Percentiles rank a stretch among this genome's conserved stretches.
These are phyloP conservation scores for Aspergillus udagawae DNA, from an alignment of 2,329 filamentous ascomycete genomes.

Conservation along the genomic window DNA sequence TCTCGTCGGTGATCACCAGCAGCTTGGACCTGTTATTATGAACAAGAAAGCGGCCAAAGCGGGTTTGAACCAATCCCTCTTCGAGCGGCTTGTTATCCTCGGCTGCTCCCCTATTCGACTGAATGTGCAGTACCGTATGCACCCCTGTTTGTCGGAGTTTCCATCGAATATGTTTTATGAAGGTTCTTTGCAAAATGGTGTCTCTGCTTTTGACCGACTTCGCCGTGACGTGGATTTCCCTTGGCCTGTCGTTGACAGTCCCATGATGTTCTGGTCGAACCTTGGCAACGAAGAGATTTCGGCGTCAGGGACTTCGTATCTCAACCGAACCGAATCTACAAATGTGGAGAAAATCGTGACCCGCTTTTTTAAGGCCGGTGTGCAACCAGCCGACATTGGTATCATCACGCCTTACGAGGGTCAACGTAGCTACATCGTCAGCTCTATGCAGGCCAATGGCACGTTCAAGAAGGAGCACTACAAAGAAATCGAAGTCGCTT, in stretches of 20 bases:
- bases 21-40: constrained; percentile 98
- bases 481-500: constrained; percentile 97
- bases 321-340: constrained; percentile 93
- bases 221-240: constrained; percentile 95
- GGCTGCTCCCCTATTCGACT: constrained; percentile 85
- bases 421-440: constrained; percentile 96
- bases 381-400: constrained; percentile 89
- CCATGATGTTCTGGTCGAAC: constrained; percentile 99
- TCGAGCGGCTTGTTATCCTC: constrained; percentile 93
- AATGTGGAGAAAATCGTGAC: constrained; percentile 99
- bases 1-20: constrained; percentile 97
- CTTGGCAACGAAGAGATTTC: constrained; percentile 97
- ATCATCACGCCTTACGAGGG: constrained; percentile 99
- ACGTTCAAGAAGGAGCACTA: constrained; percentile 98
- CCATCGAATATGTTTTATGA: constrained; percentile 99
- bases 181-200: constrained; percentile 91
- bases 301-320: constrained; percentile 93
- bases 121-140: constrained; percentile 98
- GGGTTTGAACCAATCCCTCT: constrained; percentile 95
- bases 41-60: constrained; percentile 99
- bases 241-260: constrained; percentile 88
- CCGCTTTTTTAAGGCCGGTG: constrained; percentile 96
- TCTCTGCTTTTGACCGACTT: constrained; percentile 82
- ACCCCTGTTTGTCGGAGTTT: constrained; percentile 93
- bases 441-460: constrained; percentile 97